Base-by-base conservation (phyloP, 1,139 yeast genomes). In the Candida sp. region DNA sequence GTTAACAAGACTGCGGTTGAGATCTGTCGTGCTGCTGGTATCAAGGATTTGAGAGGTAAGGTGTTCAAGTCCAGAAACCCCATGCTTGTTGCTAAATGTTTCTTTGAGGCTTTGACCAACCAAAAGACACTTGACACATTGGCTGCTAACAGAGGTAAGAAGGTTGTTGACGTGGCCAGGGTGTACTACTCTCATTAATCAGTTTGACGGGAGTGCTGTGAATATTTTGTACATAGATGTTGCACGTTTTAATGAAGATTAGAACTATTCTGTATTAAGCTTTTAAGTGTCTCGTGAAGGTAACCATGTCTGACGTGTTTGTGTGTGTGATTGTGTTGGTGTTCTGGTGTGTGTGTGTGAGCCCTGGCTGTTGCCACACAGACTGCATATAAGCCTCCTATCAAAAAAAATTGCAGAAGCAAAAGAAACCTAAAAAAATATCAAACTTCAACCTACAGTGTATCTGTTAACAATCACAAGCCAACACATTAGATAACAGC, bases 11-110 rank as follows among this genome's bases (percentile, higher is more conserved):
- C 88, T 68, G 87, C 94, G 58, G 91, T 88, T 63, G 98, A 93
- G 72, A 85, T 96, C 54, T 94, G 98, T 70, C 91, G 89, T 66
- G 88, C 94, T 56, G 97, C 96, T 3, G 99, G 99, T 57, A 92
- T 94, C 66, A 90, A 88, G 68, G 99, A 94, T 73, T 77, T 94
- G 61, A 84, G 93, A 61, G 98, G 96, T 4, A 93, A 93, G 67
- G 88, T 94, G 47, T 90, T 89, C 76, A 88, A 93, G 65, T 90
- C 97, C 34, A 84, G 98, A 77, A 94, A 94, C 73, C 89, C 90
- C 46, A 90, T 94, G 96, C 92, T 93, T 70, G 96, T 93, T 47
- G 90, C 93, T 51, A 92, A 93, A 75, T 96, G 96, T 44, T 84
- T 93, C 50, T 80, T 93, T 53, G 96, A 91, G 67, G 98, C 98